Conservation (phyloP, 495 filamentous ascomycete genomes). For the Acidiella bohemica region DNA sequence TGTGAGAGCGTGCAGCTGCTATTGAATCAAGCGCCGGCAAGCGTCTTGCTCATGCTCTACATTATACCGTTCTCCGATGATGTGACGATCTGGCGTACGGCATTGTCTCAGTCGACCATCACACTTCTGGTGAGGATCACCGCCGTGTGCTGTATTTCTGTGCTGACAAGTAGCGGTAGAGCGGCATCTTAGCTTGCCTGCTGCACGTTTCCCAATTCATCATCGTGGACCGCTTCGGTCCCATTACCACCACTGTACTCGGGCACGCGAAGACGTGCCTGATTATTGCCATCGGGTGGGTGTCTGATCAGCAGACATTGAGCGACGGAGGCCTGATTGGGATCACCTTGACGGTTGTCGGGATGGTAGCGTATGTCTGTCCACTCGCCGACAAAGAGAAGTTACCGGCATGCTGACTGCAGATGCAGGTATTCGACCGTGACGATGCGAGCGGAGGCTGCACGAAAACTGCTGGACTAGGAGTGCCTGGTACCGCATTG, state of each 20-base stretch:
- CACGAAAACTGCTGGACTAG: not conserved
- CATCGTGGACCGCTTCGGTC: slow-evolving; percentile 55
- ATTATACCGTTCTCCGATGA: slow-evolving; percentile 53
- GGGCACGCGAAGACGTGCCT: slow-evolving; percentile 36
- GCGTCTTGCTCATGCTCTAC: slow-evolving; percentile 49
- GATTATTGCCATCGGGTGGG: slow-evolving; percentile 13
- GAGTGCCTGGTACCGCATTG: not conserved
- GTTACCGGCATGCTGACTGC: not conserved
- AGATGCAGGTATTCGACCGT: not conserved
- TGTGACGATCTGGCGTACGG: slow-evolving; percentile 40
- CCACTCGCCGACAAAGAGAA: not conserved
- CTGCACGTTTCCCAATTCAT: slow-evolving; percentile 67
- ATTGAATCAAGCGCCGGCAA: slow-evolving; percentile 56
- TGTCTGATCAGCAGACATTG: slow-evolving; percentile 1
- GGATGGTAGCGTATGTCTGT: slow-evolving; percentile 12
- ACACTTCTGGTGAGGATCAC: too few relatives aligned
- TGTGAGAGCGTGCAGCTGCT: slow-evolving; percentile 45
- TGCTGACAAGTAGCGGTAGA: slow-evolving; percentile 21
- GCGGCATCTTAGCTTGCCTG: slow-evolving; percentile 48
- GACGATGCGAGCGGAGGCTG: not conserved
- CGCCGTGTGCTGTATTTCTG: not conserved
- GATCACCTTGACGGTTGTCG: slow-evolving; percentile 9
- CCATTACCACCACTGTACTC: slow-evolving; percentile 58
- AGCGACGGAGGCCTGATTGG: slow-evolving; percentile 9
- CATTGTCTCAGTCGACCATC: too few relatives aligned